Percentiles rank a stretch among this genome's conserved stretches.
These are phyloP conservation scores for Neofusicoccum parvum DNA, from an alignment of 2,329 filamentous ascomycete species.

Conservation along the genomic window DNA sequence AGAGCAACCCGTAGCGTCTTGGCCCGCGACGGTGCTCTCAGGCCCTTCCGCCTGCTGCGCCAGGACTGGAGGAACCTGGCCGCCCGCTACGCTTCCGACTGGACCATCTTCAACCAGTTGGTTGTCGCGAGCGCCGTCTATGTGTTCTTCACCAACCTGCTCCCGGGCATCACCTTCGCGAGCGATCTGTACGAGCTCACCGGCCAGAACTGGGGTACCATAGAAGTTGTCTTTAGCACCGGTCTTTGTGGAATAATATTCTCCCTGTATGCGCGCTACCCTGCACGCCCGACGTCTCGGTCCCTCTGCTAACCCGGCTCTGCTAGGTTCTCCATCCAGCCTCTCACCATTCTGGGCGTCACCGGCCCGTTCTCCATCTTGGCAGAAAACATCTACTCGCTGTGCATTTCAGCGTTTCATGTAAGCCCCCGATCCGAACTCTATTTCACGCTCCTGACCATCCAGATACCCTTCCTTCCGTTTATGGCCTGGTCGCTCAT, in stretches of 20 bases:
- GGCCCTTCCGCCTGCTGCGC: conserved; percentile 36
- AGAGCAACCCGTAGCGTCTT: conserved; percentile 22
- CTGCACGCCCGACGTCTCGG: not conserved
- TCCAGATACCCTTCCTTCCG: conserved; percentile 58
- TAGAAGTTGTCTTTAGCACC: conserved; percentile 68
- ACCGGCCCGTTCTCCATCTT: conserved; percentile 69
- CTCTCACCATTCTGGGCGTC: conserved; percentile 66
- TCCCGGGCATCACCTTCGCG: conserved; percentile 69
- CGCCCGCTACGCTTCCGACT: conserved; percentile 36
- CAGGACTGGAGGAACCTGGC: conserved; percentile 34
- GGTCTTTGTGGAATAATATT: conserved; percentile 66
- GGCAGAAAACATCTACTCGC: conserved; percentile 64
- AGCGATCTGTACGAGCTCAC: conserved; percentile 66
- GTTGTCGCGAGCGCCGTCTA: conserved; percentile 65
- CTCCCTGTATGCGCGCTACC: conserved; percentile 51
- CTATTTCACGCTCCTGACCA: not conserved
- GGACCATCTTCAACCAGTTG: conserved; percentile 62
- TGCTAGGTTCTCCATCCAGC: conserved; percentile 59
- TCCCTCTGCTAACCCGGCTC: not conserved
- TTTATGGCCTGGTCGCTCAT: conserved; percentile 71
- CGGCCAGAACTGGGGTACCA: conserved; percentile 65
- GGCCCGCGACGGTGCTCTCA: conserved; percentile 28
- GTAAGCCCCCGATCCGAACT: conserved; percentile 36
- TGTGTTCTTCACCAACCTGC: conserved; percentile 67
- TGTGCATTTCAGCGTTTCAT: conserved; percentile 59